These are phyloP conservation scores for Podila horticola DNA, from an alignment of 192 early-diverging fungal genomes.

Conservation along the genomic window DNA sequence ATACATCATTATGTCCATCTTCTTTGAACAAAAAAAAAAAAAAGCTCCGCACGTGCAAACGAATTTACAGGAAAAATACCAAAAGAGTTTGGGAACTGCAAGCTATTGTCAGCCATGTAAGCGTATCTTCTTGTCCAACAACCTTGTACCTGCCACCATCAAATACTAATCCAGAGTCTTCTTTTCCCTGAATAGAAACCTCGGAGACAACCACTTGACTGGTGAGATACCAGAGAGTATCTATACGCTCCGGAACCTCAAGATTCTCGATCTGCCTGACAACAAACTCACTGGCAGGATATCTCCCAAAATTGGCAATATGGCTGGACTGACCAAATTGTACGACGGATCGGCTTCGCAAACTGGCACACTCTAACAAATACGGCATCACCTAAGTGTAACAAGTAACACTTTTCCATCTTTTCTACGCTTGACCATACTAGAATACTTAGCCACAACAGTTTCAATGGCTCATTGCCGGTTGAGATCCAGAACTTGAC, in stretches of 20 bases:
- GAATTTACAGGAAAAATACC: conserved; percentile 21
- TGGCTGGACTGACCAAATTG: conserved; percentile 16
- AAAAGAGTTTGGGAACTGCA: conserved; percentile 26
- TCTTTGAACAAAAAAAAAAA: background rate
- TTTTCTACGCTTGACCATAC: background rate
- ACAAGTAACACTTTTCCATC: background rate
- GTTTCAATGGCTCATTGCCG: conserved; percentile 19
- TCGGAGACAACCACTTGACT: conserved; percentile 23
- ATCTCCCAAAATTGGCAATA: conserved; percentile 14
- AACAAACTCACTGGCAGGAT: conserved; percentile 14
- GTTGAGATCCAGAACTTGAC: conserved; percentile 29
- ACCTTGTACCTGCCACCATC: no score
- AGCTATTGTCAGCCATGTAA: conserved; percentile 8
- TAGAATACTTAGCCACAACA: conserved; percentile 31
- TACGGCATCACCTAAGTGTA: background rate
- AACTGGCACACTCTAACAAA: background rate
- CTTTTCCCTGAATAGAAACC: background rate
- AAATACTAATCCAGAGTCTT: no score
- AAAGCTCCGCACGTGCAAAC: conserved; percentile 23
- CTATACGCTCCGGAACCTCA: conserved; percentile 17
- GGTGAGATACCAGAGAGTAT: conserved; percentile 21
- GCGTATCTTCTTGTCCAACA: background rate
- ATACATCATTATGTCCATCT: background rate
- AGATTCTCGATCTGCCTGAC: conserved; percentile 14
- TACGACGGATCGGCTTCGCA: background rate